Percentiles rank a stretch among this genome's conserved stretches.
Evolutionary conservation across 805 yeast species (phyloP).

Genomic region (Yamadazyma nakazawae): DNA sequence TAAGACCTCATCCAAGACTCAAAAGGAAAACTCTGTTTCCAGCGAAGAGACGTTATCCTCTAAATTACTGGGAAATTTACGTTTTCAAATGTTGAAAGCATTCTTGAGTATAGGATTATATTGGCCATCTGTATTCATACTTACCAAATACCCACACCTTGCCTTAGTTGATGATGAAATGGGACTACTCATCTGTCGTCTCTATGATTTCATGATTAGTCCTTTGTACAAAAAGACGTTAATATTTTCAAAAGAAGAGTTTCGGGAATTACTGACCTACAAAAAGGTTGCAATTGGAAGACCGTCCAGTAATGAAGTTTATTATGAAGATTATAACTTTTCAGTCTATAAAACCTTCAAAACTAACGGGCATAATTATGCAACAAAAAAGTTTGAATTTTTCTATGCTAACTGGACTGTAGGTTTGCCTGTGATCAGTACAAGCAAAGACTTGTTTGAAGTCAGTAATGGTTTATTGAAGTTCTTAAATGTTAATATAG

Average conservation of each 20-base stretch:
- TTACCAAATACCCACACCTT: slow-evolving; percentile 60
- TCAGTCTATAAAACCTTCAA: slow-evolving; percentile 27
- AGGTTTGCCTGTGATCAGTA: slow-evolving; percentile 34
- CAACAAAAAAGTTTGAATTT: slow-evolving; percentile 27
- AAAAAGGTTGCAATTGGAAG: slow-evolving; percentile 23
- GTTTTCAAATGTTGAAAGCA: slow-evolving; percentile 44
- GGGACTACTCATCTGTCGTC: slow-evolving; percentile 44
- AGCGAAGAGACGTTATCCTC: neutral
- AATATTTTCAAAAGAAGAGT: slow-evolving; percentile 18
- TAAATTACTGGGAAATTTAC: slow-evolving; percentile 11
- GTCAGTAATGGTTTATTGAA: slow-evolving; percentile 43
- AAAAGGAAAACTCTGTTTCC: neutral
- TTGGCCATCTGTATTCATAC: slow-evolving; percentile 56
- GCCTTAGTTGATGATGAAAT: slow-evolving; percentile 52
- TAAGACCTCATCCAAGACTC: neutral
- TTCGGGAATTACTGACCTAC: slow-evolving; percentile 19
- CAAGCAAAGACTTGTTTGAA: slow-evolving; percentile 44
- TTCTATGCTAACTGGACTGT: slow-evolving; percentile 52
- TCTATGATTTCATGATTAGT: slow-evolving; percentile 46
- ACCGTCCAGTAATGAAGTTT: slow-evolving; percentile 21
- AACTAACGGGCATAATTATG: slow-evolving; percentile 22
- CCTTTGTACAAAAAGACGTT: slow-evolving; percentile 41
- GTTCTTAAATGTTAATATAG: slow-evolving; percentile 54
- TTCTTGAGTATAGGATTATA: slow-evolving; percentile 59
- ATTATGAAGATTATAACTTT: slow-evolving; percentile 22